Percentiles rank a stretch among this genome's conserved stretches.
phyloP scores from a whole-genome alignment of 2,329 filamentous ascomycete genomes.

The Triangularia setosa region DNA sequence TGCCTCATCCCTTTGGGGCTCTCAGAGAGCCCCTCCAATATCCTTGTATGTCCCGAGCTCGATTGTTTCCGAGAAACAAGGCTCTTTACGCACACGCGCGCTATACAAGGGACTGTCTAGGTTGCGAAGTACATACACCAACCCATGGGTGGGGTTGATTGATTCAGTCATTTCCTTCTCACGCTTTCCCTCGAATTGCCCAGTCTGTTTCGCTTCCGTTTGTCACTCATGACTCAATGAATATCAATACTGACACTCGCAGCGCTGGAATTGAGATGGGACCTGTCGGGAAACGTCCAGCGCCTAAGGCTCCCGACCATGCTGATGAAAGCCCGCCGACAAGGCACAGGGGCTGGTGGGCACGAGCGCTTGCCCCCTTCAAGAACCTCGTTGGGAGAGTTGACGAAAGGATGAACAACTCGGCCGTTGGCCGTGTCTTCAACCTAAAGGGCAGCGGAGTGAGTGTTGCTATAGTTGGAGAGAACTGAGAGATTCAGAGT shows the following conservation, averaged over 20 bases:
- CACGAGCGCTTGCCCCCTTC: neutral
- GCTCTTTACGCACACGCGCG: neutral
- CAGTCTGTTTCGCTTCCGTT: neutral
- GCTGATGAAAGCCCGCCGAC: neutral
- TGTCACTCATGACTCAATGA: neutral
- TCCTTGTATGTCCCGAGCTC: neutral
- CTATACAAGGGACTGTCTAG: neutral
- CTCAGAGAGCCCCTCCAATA: neutral
- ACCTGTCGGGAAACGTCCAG: neutral
- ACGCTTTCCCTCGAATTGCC: neutral
- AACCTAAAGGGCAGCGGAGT: conserved; percentile 62
- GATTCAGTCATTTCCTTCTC: neutral
- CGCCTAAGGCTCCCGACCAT: neutral
- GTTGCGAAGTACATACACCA: neutral
- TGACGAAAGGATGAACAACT: conserved; percentile 6
- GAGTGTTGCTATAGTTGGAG: conserved; percentile 44
- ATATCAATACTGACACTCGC: neutral
- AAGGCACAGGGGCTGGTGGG: neutral
- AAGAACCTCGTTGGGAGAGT: conserved; percentile 4
- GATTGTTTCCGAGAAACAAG: neutral
- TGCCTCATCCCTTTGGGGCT: neutral
- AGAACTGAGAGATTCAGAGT: neutral
- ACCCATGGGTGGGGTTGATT: neutral
- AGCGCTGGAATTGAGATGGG: conserved; percentile 19
- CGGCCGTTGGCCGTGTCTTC: conserved; percentile 58